phyloP scores from a whole-genome alignment of 2,329 filamentous ascomycete species.

The Exophiala spinifera region DNA sequence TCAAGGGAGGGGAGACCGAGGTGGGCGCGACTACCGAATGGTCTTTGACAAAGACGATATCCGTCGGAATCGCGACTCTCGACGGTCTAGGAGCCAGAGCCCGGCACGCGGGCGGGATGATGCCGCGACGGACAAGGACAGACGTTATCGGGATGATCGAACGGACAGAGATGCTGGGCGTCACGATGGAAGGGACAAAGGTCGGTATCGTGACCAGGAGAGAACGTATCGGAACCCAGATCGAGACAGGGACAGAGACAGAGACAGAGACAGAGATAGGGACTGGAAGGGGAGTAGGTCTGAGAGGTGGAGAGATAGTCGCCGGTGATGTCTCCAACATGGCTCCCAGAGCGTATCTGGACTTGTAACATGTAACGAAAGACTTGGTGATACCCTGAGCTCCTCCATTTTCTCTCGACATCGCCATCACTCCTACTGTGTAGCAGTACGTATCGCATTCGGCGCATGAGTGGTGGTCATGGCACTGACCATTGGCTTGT shows the following conservation, averaged over 20 bases:
- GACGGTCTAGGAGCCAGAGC: constrained; percentile 39
- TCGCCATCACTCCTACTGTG: background rate
- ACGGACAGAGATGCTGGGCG: constrained; percentile 19
- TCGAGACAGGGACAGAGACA: constrained; percentile 40
- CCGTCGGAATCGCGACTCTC: constrained; percentile 29
- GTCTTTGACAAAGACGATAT: constrained; percentile 75
- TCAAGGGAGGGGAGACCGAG: constrained; percentile 50
- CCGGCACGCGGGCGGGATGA: constrained; percentile 38
- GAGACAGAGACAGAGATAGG: constrained; percentile 28
- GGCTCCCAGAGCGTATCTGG: no score
- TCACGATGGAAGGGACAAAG: constrained; percentile 33
- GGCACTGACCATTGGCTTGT: constrained; percentile 1
- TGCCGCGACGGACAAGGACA: background rate
- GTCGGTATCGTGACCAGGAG: constrained; percentile 29
- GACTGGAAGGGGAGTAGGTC: background rate
- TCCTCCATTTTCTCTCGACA: background rate
- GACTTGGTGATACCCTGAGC: background rate
- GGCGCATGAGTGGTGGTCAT: background rate
- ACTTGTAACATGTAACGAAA: background rate
- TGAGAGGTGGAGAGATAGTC: background rate
- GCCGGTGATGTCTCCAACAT: background rate
- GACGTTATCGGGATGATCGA: constrained; percentile 3
- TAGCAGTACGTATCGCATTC: constrained; percentile 1
- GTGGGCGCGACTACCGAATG: constrained; percentile 65
- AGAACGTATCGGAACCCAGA: constrained; percentile 19